These are phyloP conservation scores for Lathyrus aphaca DNA, from an alignment of 306 rosid species.

Conservation along the genomic window DNA sequence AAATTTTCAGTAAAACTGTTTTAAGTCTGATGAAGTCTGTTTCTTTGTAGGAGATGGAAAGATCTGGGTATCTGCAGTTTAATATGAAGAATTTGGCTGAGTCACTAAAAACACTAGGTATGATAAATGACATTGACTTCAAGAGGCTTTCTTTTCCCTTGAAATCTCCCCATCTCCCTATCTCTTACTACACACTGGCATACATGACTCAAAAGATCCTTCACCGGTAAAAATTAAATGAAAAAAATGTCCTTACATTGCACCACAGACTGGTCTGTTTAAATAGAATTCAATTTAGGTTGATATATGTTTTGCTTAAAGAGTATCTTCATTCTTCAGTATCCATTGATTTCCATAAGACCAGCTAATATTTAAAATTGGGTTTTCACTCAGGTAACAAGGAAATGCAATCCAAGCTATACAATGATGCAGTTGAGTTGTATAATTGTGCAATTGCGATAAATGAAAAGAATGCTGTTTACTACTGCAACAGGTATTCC, in stretches of 20 bases:
- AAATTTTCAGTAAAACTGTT: slow-evolving; percentile 18
- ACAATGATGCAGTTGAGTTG: slow-evolving; percentile 73
- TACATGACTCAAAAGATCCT: not conserved
- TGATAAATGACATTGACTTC: slow-evolving; percentile 32
- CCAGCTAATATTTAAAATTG: slow-evolving; percentile 36
- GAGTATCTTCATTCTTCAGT: slow-evolving; percentile 21
- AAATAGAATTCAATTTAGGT: slow-evolving; percentile 24
- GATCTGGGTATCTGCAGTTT: slow-evolving; percentile 60
- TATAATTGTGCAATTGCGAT: slow-evolving; percentile 79
- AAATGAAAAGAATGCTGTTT: slow-evolving; percentile 73
- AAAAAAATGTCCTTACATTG: slow-evolving; percentile 12
- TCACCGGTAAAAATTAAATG: slow-evolving; percentile 22
- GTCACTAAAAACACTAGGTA: slow-evolving; percentile 82
- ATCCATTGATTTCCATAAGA: slow-evolving; percentile 30
- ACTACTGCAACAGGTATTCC: slow-evolving; percentile 88
- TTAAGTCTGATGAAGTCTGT: slow-evolving; percentile 37
- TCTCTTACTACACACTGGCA: not conserved
- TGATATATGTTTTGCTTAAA: slow-evolving; percentile 14
- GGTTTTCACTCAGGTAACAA: slow-evolving; percentile 67
- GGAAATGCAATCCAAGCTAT: slow-evolving; percentile 73
- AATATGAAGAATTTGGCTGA: slow-evolving; percentile 71
- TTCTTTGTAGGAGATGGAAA: slow-evolving; percentile 82
- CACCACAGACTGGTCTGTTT: slow-evolving; percentile 7
- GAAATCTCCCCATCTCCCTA: slow-evolving; percentile 5
- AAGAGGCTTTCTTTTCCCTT: slow-evolving; percentile 35